A percentile compares a stretch with the other conserved stretches of the same genome.
phyloP scores from a whole-genome alignment of 2,329 filamentous ascomycete genomes.

The Arthrobotrys iridis region DNA sequence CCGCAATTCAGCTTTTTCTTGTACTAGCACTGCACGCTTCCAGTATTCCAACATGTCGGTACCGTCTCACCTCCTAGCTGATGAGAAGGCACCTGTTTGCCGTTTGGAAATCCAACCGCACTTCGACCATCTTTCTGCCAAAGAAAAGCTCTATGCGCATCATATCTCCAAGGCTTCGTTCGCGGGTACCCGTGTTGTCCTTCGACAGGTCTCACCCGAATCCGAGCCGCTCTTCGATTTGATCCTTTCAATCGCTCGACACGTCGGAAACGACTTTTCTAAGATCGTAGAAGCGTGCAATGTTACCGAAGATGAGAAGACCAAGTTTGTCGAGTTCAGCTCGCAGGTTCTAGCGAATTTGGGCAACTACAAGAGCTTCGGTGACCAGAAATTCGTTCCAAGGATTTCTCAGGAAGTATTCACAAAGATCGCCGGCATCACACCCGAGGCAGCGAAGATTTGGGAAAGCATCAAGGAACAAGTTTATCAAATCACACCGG shows the following conservation, averaged over 20 bases:
- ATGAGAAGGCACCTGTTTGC: conserved; percentile 88
- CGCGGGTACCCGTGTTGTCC: conserved; percentile 78
- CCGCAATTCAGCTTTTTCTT: not conserved
- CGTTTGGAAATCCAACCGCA: conserved; percentile 90
- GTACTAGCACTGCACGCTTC: not conserved
- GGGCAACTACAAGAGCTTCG: conserved; percentile 86
- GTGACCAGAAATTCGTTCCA: conserved; percentile 84
- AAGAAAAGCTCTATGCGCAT: conserved; percentile 90
- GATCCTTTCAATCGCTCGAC: conserved; percentile 76
- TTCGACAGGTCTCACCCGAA: conserved; percentile 83
- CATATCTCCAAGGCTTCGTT: conserved; percentile 80
- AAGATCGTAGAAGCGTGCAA: conserved; percentile 72
- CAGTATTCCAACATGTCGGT: conserved; percentile 27
- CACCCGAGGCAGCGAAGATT: conserved; percentile 70
- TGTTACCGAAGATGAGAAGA: conserved; percentile 72
- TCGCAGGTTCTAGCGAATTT: conserved; percentile 81
- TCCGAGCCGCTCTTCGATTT: conserved; percentile 83
- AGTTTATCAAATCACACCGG: conserved; percentile 71
- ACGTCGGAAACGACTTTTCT: conserved; percentile 76
- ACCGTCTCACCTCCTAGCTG: conserved; percentile 72
- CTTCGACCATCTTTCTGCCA: conserved; percentile 78
- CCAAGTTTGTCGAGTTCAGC: conserved; percentile 78
- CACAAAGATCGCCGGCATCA: conserved; percentile 71
- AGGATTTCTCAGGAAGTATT: conserved; percentile 73
- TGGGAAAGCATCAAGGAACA: conserved; percentile 76